Percentiles rank a stretch among this genome's conserved stretches.
phyloP scores from a whole-genome alignment of 495 filamentous ascomycete genomes.

The Podospora appendiculata region DNA sequence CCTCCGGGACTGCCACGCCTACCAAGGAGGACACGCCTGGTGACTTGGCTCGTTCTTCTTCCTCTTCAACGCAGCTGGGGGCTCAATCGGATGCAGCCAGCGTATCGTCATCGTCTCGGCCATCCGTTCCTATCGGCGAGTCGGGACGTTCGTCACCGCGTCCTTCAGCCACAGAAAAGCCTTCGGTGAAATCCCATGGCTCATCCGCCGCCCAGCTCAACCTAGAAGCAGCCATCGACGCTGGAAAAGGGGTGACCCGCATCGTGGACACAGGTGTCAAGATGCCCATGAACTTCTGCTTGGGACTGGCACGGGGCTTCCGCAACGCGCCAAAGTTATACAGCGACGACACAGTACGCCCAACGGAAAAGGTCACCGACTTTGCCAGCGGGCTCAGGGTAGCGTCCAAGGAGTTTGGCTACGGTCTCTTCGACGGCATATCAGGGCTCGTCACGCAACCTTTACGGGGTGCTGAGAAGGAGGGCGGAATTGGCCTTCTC shows the following conservation, averaged over 20 bases:
- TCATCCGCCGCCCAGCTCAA: slow-evolving; percentile 6
- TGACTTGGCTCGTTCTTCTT: too few species aligned
- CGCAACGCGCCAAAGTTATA: slow-evolving; percentile 79
- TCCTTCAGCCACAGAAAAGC: background rate
- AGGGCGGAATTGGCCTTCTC: slow-evolving; percentile 58
- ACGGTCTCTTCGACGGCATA: slow-evolving; percentile 62
- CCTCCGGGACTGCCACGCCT: background rate
- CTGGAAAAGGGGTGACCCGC: slow-evolving; percentile 55
- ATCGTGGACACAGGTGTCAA: slow-evolving; percentile 65
- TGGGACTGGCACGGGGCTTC: slow-evolving; percentile 74
- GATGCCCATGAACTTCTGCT: slow-evolving; percentile 72
- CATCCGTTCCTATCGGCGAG: background rate
- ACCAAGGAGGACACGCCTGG: background rate
- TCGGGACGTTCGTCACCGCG: background rate
- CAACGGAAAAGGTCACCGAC: slow-evolving; percentile 61
- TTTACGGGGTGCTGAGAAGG: slow-evolving; percentile 55
- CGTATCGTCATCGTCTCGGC: background rate
- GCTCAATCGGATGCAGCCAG: slow-evolving; percentile 6
- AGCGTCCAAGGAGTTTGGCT: slow-evolving; percentile 59
- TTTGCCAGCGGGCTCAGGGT: slow-evolving; percentile 58
- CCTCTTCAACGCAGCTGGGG: slow-evolving; percentile 4
- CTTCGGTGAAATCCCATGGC: background rate
- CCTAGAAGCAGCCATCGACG: slow-evolving; percentile 49
- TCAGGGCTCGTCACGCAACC: slow-evolving; percentile 69
- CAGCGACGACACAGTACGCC: slow-evolving; percentile 64